phyloP scores from a whole-genome alignment of 2,329 filamentous ascomycete species.

The Claviceps maximensis region DNA sequence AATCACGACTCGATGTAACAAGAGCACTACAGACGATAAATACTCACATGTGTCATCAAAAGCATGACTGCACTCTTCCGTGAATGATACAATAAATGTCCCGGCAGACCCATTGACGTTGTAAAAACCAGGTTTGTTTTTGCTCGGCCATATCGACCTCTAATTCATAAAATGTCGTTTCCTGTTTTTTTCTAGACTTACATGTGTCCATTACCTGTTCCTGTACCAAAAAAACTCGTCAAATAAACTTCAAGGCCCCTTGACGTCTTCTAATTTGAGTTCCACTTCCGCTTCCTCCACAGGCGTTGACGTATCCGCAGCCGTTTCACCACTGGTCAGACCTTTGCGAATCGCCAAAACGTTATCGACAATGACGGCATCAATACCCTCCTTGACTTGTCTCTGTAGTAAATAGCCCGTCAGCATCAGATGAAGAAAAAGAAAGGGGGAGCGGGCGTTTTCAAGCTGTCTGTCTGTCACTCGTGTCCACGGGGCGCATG shows the following conservation, averaged over 20 bases:
- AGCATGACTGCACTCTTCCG: too few species aligned
- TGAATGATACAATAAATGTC: too few species aligned
- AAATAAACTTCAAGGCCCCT: background rate
- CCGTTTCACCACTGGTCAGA: conserved; percentile 40
- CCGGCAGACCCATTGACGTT: background rate
- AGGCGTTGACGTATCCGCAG: background rate
- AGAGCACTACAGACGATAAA: too few species aligned
- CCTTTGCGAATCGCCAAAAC: conserved; percentile 88
- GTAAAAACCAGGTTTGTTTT: background rate
- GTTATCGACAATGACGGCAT: conserved; percentile 93
- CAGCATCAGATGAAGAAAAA: background rate
- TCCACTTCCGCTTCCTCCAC: background rate
- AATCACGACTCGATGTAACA: too few species aligned
- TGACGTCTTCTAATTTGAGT: background rate
- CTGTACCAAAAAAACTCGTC: background rate
- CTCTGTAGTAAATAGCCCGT: conserved; percentile 37
- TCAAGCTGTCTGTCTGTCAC: too few species aligned
- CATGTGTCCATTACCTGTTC: background rate
- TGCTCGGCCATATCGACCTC: background rate
- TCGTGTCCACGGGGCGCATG: background rate
- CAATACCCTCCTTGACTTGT: conserved; percentile 90
- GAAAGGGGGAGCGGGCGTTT: too few species aligned
- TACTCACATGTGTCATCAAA: too few species aligned
- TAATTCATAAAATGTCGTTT: background rate
- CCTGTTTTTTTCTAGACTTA: background rate